These are phyloP conservation scores for Fagopyrum homotropicum DNA, from an alignment of 148 eudicot species.

Conservation along the genomic window DNA sequence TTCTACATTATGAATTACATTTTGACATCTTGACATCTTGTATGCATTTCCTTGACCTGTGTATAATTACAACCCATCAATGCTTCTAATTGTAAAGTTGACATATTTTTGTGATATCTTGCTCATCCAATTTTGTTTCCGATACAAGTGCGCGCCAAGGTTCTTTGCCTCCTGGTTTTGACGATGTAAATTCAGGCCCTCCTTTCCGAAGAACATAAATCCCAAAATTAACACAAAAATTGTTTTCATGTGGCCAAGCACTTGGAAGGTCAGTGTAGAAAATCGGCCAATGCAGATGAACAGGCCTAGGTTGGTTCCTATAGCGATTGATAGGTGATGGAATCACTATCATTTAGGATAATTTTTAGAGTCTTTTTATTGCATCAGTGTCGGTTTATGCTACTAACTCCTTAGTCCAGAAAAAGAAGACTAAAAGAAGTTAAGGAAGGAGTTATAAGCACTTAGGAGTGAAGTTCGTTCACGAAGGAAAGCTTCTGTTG, in stretches of 20 bases:
- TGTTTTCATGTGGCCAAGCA: constrained; percentile 53
- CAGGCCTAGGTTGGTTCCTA: constrained; percentile 52
- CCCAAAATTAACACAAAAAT: constrained; percentile 44
- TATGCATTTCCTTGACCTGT: background rate
- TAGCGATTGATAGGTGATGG: constrained; percentile 19
- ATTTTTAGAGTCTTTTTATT: no score
- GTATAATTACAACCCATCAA: background rate
- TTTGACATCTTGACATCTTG: no score
- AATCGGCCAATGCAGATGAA: constrained; percentile 60
- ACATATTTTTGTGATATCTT: background rate
- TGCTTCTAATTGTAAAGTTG: background rate
- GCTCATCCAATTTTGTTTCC: background rate
- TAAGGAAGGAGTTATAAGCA: no score
- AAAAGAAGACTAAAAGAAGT: no score
- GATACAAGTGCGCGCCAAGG: constrained; percentile 18
- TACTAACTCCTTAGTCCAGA: no score
- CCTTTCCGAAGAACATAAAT: constrained; percentile 43
- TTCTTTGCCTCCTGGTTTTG: constrained; percentile 51
- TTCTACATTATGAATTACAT: background rate
- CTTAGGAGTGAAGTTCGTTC: no score
- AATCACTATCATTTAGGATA: no score
- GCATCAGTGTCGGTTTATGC: no score
- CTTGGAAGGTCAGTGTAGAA: constrained; percentile 52
- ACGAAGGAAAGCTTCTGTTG: no score
- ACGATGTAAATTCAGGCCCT: constrained; percentile 43